Base-by-base conservation (phyloP, 805 yeast genomes). In the Ogataea haglerorum region DNA sequence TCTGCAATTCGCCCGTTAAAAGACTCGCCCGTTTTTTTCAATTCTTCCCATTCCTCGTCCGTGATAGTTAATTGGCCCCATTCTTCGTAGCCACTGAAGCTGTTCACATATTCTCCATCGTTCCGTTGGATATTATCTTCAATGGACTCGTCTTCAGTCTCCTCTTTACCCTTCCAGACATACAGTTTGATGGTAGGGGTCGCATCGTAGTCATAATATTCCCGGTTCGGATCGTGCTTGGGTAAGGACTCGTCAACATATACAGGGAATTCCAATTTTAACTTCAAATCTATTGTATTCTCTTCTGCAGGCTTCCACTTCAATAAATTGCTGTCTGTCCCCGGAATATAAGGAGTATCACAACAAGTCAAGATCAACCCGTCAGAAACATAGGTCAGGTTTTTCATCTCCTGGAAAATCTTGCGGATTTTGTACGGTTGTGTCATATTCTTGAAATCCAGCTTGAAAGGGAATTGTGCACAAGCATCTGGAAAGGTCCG, bases 271-370 rank as follows among this genome's bases (percentile, higher is more conserved):
- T 73, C 72, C 43, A 88, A 61, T 24, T 72, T 70, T 45, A 93
- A 62, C 57, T 81, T 81, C 64, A 87, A 93, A 63, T 93, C 99
- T 31, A 95, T 78, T 0, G 97, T 84, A 54, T 93, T 95, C 61
- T 91, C 99, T 47, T 86, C 86, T 10, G 95, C 87, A 2, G 99
- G 98, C 57, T 93, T 93, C 99, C 99, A 93, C 64, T 95, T 93
- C 40, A 93, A 66, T 36, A 93, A 68, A 6, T 88, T 78, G 0
- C 78, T 73, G 61, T 93, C 98, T 1, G 98, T 91, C 10, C 98
- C 98, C 47, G 82, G 78, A 3, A 78, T 70, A 63, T 93, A 93
- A 0, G 96, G 95, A 1, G 91, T 78, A 38, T 80, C 87, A 31
- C 95, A 84, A 49, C 95, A 87, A 2, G 99, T 93, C 61, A 89